Evolutionary conservation across 768 basidiomycete species (phyloP).

Genomic region (Clitopilus hobsonii): DNA sequence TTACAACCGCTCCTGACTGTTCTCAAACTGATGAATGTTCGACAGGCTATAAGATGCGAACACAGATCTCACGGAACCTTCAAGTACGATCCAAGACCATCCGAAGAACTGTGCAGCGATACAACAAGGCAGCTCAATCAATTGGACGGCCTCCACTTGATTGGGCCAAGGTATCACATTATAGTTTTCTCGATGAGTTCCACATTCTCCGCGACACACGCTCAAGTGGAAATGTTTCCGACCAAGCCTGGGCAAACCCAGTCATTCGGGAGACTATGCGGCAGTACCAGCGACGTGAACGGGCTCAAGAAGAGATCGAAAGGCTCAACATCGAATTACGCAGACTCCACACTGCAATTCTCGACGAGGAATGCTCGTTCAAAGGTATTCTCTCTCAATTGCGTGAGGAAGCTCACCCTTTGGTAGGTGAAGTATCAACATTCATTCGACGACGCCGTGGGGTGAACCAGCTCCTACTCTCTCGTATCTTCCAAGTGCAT

Average conservation of each 20-base stretch:
- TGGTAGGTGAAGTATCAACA: neutral
- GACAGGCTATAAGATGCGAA: conserved; percentile 27
- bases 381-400: neutral
- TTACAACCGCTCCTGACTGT: neutral
- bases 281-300: conserved; percentile 5
- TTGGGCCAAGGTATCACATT: conserved; percentile 6
- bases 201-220: conserved; percentile 7
- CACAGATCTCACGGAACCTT: conserved; percentile 28
- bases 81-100: conserved; percentile 25
- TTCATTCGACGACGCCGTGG: neutral
- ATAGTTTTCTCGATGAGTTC: conserved; percentile 10
- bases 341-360: conserved; percentile 5
- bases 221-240: neutral
- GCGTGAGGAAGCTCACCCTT: neutral
- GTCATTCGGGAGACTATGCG: conserved; percentile 7
- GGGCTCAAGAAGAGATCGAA: conserved; percentile 5
- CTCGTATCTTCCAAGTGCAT: neutral
- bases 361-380: conserved; percentile 3
- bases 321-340: conserved; percentile 6
- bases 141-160: conserved; percentile 5
- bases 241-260: conserved; percentile 8
- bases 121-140: conserved; percentile 22
- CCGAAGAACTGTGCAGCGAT: conserved; percentile 20
- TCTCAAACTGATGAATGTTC: conserved; percentile 1
- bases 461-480: neutral